Conservation (phyloP, 257 asterid genomes). For the Solanum corneliomulleri region DNA sequence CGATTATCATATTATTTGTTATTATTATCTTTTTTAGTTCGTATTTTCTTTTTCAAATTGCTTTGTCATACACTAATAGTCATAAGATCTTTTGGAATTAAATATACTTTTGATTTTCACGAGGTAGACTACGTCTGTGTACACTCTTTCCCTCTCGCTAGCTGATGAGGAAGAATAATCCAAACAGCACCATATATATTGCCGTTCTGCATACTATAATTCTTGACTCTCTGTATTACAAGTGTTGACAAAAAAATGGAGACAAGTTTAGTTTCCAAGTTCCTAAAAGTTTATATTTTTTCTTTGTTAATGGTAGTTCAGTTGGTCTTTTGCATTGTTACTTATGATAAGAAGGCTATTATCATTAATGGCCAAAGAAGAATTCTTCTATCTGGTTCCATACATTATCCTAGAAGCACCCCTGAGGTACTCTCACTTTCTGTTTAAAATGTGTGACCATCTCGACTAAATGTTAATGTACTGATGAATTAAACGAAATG, state of each 20-base stretch:
- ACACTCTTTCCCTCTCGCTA: neutral
- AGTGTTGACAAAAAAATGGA: slow-evolving; percentile 19
- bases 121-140: neutral
- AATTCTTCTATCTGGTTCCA: slow-evolving; percentile 63
- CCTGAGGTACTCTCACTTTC: slow-evolving; percentile 38
- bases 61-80: too few relatives aligned
- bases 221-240: neutral
- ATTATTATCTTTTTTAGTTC: too few relatives aligned
- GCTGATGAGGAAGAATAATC: slow-evolving; percentile 6
- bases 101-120: too few relatives aligned
- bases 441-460: neutral
- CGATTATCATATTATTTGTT: too few relatives aligned
- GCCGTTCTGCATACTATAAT: slow-evolving; percentile 10
- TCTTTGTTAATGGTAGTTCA: slow-evolving; percentile 22
- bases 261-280: slow-evolving; percentile 30
- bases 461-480: neutral
- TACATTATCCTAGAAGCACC: slow-evolving; percentile 71
- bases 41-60: too few relatives aligned
- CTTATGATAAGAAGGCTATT: slow-evolving; percentile 45
- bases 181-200: slow-evolving; percentile 11
- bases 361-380: slow-evolving; percentile 49
- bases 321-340: slow-evolving; percentile 23
- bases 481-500: neutral
- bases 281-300: slow-evolving; percentile 14
- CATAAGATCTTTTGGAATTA: too few relatives aligned